Conservation (phyloP, 441 rosid species). For the Bocquillonia castaneifolia region DNA sequence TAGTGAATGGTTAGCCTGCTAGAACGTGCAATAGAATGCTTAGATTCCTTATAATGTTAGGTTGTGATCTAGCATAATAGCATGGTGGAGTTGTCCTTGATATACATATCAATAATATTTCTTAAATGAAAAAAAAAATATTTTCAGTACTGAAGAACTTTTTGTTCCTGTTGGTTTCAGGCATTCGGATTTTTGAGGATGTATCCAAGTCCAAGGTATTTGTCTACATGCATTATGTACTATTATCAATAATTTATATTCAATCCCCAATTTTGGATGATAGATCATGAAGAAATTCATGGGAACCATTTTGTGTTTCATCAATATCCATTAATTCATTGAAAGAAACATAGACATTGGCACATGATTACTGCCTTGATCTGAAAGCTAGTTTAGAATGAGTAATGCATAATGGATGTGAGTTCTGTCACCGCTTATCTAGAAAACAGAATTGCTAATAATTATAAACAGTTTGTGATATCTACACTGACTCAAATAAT, state of each 20-base stretch:
- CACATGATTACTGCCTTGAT: not conserved
- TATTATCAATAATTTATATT: not conserved
- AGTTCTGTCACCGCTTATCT: not conserved
- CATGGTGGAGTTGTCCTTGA: not conserved
- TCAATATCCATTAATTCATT: not conserved
- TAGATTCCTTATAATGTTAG: not conserved
- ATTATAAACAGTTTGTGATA: too few species aligned
- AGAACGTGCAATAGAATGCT: slow-evolving; percentile 3
- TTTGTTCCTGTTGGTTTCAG: slow-evolving; percentile 43
- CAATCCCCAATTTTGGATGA: not conserved
- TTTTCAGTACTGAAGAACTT: not conserved
- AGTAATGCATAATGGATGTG: not conserved
- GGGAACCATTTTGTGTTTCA: slow-evolving; percentile 1
- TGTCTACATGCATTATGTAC: not conserved
- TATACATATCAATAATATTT: not conserved
- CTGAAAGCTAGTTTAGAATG: not conserved
- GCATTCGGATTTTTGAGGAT: slow-evolving; percentile 94
- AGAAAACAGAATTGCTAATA: not conserved
- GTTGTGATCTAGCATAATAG: not conserved
- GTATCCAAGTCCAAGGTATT: slow-evolving; percentile 75
- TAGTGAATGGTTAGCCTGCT: too few species aligned
- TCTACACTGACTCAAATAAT: too few species aligned
- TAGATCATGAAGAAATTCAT: not conserved
- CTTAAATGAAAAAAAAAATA: not conserved
- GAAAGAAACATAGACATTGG: not conserved